Evolutionary conservation across 306 rosid genomes (phyloP).

Genomic region (Astragalus membranaceus): DNA sequence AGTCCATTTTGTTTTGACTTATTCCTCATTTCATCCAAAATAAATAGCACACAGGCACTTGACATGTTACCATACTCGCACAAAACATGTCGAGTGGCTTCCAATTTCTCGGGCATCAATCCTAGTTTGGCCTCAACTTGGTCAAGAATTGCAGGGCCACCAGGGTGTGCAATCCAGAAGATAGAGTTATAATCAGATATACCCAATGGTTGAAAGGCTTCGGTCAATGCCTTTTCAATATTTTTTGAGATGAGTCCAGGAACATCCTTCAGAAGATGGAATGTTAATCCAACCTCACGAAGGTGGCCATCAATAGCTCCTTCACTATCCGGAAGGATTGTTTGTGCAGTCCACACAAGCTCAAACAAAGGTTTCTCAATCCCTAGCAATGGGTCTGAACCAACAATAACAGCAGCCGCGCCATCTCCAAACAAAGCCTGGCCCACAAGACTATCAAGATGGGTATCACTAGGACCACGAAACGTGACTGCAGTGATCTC

Average conservation of each 20-base stretch:
- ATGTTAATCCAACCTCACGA: constrained; percentile 21
- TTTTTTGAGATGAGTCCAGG: constrained; percentile 28
- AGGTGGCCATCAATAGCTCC: constrained; percentile 27
- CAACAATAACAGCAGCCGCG: constrained; percentile 27
- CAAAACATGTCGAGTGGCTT: constrained; percentile 16
- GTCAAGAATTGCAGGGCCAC: constrained; percentile 25
- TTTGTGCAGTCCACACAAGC: constrained; percentile 21
- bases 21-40: constrained; percentile 22
- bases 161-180: constrained; percentile 28
- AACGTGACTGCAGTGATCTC: constrained; percentile 21
- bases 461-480: constrained; percentile 21
- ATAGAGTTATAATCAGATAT: constrained; percentile 28
- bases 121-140: constrained; percentile 27
- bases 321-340: constrained; percentile 19
- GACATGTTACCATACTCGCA: constrained; percentile 31
- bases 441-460: constrained; percentile 29
- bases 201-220: constrained; percentile 23
- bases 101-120: constrained; percentile 25
- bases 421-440: constrained; percentile 29
- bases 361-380: constrained; percentile 25
- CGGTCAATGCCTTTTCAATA: constrained; percentile 12
- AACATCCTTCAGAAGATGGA: constrained; percentile 23
- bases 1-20: constrained; percentile 5
- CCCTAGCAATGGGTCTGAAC: constrained; percentile 16
- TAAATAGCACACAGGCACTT: constrained; percentile 25